These are phyloP conservation scores for Puccinia brachypodii DNA, from an alignment of 1,284 basidiomycete species.

Conservation along the genomic window DNA sequence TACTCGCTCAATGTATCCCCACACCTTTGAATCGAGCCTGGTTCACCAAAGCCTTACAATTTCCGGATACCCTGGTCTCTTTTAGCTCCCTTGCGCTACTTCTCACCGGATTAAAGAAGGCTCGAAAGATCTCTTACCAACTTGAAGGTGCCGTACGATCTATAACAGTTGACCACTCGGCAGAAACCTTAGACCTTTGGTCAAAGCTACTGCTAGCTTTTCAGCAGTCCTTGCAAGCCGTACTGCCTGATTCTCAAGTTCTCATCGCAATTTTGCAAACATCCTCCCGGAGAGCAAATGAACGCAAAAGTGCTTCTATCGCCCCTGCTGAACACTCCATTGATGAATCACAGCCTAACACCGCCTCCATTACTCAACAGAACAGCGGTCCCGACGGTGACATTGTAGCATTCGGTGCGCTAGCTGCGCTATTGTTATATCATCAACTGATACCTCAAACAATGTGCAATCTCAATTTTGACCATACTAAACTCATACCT, in stretches of 20 bases:
- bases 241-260: slow-evolving; percentile 43
- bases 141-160: slow-evolving; percentile 10
- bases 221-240: slow-evolving; percentile 21
- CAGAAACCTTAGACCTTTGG: slow-evolving; percentile 18
- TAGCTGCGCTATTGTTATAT: slow-evolving; percentile 31
- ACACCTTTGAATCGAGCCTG: slow-evolving; percentile 42
- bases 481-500: slow-evolving; percentile 41
- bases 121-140: slow-evolving; percentile 12
- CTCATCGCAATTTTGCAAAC: slow-evolving; percentile 37
- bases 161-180: neutral
- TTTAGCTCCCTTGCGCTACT: slow-evolving; percentile 32
- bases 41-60: slow-evolving; percentile 43
- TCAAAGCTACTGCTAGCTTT: slow-evolving; percentile 21
- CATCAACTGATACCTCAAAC: slow-evolving; percentile 38
- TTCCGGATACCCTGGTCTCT: slow-evolving; percentile 24
- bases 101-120: slow-evolving; percentile 42
- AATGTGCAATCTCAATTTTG: slow-evolving; percentile 35
- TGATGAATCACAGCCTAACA: neutral
- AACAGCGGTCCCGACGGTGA: neutral
- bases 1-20: slow-evolving; percentile 47
- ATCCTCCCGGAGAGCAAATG: slow-evolving; percentile 16
- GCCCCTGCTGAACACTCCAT: neutral
- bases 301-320: neutral
- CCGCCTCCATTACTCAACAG: neutral
- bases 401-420: slow-evolving; percentile 31